Base-by-base conservation (phyloP, 495 filamentous ascomycete species). In the Hyaloscypha bicolor region DNA sequence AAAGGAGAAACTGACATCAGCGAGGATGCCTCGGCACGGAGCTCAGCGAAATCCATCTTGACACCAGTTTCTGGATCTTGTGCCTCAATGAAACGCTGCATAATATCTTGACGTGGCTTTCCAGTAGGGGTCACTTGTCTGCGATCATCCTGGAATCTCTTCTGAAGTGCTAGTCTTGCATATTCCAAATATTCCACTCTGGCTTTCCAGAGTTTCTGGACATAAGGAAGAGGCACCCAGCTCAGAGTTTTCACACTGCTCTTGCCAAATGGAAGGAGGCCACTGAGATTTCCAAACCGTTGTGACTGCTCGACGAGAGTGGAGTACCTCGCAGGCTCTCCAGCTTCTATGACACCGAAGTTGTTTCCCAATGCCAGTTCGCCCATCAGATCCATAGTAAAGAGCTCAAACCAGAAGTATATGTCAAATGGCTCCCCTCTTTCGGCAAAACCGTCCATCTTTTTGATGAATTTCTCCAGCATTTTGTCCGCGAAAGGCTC, bases 341-440 rank as follows among this genome's bases (percentile, higher is more conserved):
- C 63, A 3, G 30, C 55, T 48, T 65, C 63, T 58, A 65, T 31
- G 63, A 42, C 63, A 39, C 63, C 63, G 31, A 65, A 65, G 29
- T 65, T 65, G 29, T 65, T 55, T 9, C 63, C 63, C 19, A 65
- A 30, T 11, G 63, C 63, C 3, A 65, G 63, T 19, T 65, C 63
- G 8, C 63, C 63, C 63, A 65, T 65, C 33, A 65, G 21, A 37
- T 65, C 63, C 63, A 65, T 65, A 21, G 63, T 65, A 35, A 65
- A 65, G 12, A 65, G 63, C 55, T 65, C 63, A 48, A 65, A 65
- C 63, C 63, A 65, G 31, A 65, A 65, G 25, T 65, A 65, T 22
- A 65, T 65, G 6, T 65, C 63, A 39, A 65, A 65, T 12, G 63
- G 53, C 21, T 65, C 63, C 53, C 37, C 33, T 16, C 12, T 65